These are phyloP conservation scores for Pyrenula massariospora DNA, from an alignment of 495 filamentous ascomycete species.

Conservation along the genomic window DNA sequence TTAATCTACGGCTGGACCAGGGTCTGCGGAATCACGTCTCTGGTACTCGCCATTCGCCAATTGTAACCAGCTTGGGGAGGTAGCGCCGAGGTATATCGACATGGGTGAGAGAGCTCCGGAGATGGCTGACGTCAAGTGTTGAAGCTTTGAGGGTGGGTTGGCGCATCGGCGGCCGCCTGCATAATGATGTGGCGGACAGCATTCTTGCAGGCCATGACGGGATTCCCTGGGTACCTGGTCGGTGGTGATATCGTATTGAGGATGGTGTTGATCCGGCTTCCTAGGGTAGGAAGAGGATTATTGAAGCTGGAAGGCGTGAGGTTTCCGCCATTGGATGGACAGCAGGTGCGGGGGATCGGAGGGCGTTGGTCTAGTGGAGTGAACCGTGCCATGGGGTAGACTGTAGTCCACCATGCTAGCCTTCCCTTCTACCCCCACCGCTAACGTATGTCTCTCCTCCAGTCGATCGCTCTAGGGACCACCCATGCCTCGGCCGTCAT, in stretches of 20 bases:
- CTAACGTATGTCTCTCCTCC: not conserved
- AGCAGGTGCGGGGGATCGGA: constrained; percentile 19
- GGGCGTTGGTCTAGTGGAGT: constrained; percentile 12
- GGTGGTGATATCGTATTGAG: not conserved
- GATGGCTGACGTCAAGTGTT: not conserved
- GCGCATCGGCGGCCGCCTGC: not conserved
- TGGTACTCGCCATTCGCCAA: not conserved
- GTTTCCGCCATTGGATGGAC: constrained; percentile 5
- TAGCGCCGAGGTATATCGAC: not conserved
- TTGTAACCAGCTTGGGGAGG: not conserved
- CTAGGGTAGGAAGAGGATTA: not conserved
- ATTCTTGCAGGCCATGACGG: not conserved
- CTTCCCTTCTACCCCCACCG: too few species aligned
- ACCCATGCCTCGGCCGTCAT: not conserved
- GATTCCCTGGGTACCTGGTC: not conserved
- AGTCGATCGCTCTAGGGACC: not conserved
- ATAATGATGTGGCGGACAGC: not conserved
- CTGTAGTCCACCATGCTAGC: not conserved
- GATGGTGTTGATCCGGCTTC: not conserved
- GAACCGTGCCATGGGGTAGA: not conserved
- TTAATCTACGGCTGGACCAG: not conserved
- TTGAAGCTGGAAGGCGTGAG: not conserved
- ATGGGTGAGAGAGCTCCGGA: not conserved
- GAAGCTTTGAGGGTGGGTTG: not conserved
- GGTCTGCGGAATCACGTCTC: not conserved